A percentile compares a stretch with the other conserved stretches of the same genome.
Evolutionary conservation across 306 rosid species (phyloP).

Genomic region (Herpetospermum pedunculosum): DNA sequence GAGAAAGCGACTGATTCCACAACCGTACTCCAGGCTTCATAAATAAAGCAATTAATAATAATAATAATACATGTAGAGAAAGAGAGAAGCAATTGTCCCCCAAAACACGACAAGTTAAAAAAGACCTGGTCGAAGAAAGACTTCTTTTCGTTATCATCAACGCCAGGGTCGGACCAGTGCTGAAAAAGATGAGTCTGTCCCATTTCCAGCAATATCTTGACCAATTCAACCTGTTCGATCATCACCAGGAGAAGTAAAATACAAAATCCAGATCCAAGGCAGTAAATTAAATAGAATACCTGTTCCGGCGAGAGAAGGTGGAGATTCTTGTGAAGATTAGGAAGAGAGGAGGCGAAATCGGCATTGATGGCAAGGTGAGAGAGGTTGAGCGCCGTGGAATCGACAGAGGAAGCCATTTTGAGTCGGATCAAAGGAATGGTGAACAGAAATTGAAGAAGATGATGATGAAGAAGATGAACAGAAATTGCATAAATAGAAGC

Average conservation of each 20-base stretch:
- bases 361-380: conserved; percentile 25
- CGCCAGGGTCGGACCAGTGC: conserved; percentile 70
- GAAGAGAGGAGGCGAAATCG: conserved; percentile 33
- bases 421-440: neutral
- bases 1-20: neutral
- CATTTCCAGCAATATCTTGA: conserved; percentile 39
- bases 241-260: no score
- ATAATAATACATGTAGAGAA: neutral
- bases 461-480: neutral
- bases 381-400: conserved; percentile 11
- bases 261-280: no score
- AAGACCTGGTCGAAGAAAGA: conserved; percentile 65
- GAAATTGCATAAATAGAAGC: neutral
- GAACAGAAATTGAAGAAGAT: neutral
- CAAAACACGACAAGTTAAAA: neutral
- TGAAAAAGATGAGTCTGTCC: conserved; percentile 64
- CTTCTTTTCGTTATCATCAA: conserved; percentile 60
- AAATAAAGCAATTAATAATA: neutral
- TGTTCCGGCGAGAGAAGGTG: conserved; percentile 49
- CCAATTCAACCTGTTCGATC: conserved; percentile 46
- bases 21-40: neutral
- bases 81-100: neutral
- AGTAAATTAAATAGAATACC: conserved; percentile 18
- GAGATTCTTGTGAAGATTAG: conserved; percentile 34
- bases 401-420: neutral